phyloP scores from a whole-genome alignment of 257 asterid species.

The Scutellaria barbata region DNA sequence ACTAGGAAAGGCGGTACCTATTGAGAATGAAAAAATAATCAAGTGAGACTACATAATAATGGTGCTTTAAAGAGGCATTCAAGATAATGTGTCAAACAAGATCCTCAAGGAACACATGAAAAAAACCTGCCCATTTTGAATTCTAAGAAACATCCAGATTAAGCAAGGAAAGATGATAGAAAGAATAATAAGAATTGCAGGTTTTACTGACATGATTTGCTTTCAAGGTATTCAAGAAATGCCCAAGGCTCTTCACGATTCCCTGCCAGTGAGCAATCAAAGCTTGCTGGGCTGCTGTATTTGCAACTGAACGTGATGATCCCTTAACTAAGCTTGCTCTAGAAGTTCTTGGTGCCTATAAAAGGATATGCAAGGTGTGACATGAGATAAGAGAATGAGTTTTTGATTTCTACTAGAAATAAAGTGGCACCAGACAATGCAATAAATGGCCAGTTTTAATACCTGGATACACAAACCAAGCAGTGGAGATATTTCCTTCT shows the following conservation, averaged over 20 bases:
- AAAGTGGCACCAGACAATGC: constrained; percentile 27
- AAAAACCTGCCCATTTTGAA: constrained; percentile 26
- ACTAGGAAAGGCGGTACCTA: constrained; percentile 98
- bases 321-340: constrained; percentile 99
- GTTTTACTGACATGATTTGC: constrained; percentile 73
- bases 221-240: constrained; percentile 80
- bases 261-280: constrained; percentile 99
- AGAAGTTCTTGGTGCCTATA: constrained; percentile 95
- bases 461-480: constrained; percentile 99
- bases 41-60: constrained; percentile 21
- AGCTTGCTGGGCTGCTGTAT: constrained; percentile 90
- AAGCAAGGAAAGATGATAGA: constrained; percentile 28
- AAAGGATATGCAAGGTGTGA: constrained; percentile 29
- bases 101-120: constrained; percentile 1
- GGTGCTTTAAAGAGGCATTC: not conserved
- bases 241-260: constrained; percentile 87
- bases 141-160: constrained; percentile 15
- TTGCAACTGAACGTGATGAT: constrained; percentile 85
- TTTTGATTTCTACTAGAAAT: constrained; percentile 14
- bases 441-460: constrained; percentile 25
- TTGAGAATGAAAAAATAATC: constrained; percentile 20
- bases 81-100: constrained; percentile 3
- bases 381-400: not conserved
- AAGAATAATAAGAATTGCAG: constrained; percentile 25
- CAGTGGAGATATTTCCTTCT: constrained; percentile 98